A percentile compares a stretch with the other conserved stretches of the same genome.
Evolutionary conservation across 1,139 yeast species (phyloP).

Genomic region (Hyphopichia pseudoburtonii): DNA sequence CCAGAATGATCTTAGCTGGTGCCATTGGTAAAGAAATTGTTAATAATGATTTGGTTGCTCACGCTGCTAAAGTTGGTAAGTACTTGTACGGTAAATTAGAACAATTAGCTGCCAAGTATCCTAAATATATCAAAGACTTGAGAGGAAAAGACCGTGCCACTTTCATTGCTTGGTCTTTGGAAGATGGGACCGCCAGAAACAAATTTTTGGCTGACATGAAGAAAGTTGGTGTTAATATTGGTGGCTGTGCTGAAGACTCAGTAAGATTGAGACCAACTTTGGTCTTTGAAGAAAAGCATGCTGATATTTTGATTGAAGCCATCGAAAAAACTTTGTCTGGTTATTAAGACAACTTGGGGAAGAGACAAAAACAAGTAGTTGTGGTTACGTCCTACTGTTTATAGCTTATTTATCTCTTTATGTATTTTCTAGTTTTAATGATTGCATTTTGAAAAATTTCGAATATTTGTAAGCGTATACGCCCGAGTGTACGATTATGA

Average conservation of each 20-base stretch:
- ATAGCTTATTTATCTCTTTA: too few species aligned
- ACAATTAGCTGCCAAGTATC: constrained; percentile 50
- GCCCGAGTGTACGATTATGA: too few species aligned
- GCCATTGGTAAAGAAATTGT: constrained; percentile 65
- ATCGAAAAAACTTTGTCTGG: constrained; percentile 49
- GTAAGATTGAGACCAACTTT: constrained; percentile 78
- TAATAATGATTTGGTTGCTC: constrained; percentile 56
- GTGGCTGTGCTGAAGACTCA: constrained; percentile 76
- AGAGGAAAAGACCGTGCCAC: constrained; percentile 79
- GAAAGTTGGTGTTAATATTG: constrained; percentile 67
- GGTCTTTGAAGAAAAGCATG: constrained; percentile 74
- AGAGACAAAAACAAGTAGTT: too few species aligned
- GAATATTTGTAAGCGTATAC: too few species aligned
- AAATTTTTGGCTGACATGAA: constrained; percentile 58
- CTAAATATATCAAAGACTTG: constrained; percentile 50
- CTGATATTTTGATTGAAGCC: constrained; percentile 57
- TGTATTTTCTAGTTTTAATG: too few species aligned
- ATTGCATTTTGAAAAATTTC: too few species aligned
- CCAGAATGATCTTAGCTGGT: constrained; percentile 70
- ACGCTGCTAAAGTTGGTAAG: constrained; percentile 60
- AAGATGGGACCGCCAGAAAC: constrained; percentile 54
- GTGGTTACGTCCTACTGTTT: too few species aligned
- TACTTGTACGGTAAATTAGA: constrained; percentile 58
- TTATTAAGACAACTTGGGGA: constrained; percentile 21
- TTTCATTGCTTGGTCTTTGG: constrained; percentile 75